phyloP scores from a whole-genome alignment of 2,329 filamentous ascomycete genomes.

The Xylariaceae sp. region DNA sequence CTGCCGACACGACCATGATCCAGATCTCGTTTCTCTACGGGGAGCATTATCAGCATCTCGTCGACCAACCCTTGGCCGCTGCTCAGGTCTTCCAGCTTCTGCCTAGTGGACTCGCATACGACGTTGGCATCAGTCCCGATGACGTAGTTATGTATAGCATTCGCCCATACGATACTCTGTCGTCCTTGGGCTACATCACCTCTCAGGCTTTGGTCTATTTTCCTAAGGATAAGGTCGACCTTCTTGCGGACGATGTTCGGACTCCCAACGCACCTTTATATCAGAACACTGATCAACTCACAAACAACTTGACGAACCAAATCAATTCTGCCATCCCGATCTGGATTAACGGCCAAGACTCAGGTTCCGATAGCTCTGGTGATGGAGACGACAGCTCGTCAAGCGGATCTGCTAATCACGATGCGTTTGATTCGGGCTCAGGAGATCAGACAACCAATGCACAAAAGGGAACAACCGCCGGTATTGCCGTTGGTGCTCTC shows the following conservation, averaged over 20 bases:
- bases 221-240: slow-evolving; percentile 63
- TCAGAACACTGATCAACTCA: slow-evolving; percentile 61
- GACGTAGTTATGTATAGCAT: slow-evolving; percentile 67
- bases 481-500: slow-evolving; percentile 73
- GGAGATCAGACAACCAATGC: slow-evolving; percentile 46
- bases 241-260: slow-evolving; percentile 64
- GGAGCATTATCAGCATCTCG: slow-evolving; percentile 82
- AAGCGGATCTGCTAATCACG: slow-evolving; percentile 28
- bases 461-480: slow-evolving; percentile 58
- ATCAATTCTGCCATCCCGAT: slow-evolving; percentile 83
- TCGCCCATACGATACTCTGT: slow-evolving; percentile 69
- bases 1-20: slow-evolving; percentile 65
- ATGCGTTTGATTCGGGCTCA: slow-evolving; percentile 37
- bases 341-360: slow-evolving; percentile 38
- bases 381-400: slow-evolving; percentile 33
- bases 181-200: slow-evolving; percentile 70
- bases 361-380: slow-evolving; percentile 35
- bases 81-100: slow-evolving; percentile 81
- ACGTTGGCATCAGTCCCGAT: slow-evolving; percentile 48
- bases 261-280: slow-evolving; percentile 72
- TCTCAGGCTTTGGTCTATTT: slow-evolving; percentile 76
- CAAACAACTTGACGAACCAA: slow-evolving; percentile 68
- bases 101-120: slow-evolving; percentile 65
- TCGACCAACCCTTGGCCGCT: slow-evolving; percentile 64
- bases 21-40: slow-evolving; percentile 80